Evolutionary conservation across 495 filamentous ascomycete genomes (phyloP).

Genomic region (Oidiodendron maius): DNA sequence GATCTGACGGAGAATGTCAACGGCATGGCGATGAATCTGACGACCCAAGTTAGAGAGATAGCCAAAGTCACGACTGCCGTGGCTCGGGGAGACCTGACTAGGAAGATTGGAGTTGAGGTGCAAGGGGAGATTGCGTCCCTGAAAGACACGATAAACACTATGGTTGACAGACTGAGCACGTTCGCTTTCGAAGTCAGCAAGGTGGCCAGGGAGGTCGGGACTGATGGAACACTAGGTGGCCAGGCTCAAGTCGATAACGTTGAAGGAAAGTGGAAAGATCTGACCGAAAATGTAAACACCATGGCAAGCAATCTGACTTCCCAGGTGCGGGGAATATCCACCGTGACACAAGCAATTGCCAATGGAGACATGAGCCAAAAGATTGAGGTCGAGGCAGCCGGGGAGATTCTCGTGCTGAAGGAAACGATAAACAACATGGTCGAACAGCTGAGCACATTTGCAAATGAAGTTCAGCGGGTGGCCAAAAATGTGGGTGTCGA

Average conservation of each 20-base stretch:
- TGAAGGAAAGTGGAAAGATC: constrained; percentile 98
- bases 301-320: constrained; percentile 96
- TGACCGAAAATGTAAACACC: constrained; percentile 90
- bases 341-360: constrained; percentile 95
- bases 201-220: constrained; percentile 95
- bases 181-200: constrained; percentile 99
- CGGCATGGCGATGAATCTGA: constrained; percentile 97
- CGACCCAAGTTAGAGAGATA: constrained; percentile 96
- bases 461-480: constrained; percentile 92
- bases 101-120: constrained; percentile 94
- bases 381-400: constrained; percentile 92
- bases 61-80: constrained; percentile 98
- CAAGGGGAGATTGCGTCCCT: constrained; percentile 91
- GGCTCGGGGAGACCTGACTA: constrained; percentile 86
- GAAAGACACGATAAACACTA: constrained; percentile 97
- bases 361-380: constrained; percentile 90
- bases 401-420: constrained; percentile 89
- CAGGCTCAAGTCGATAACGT: constrained; percentile 96
- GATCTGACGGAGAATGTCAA: constrained; percentile 97
- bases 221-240: constrained; percentile 90
- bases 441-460: constrained; percentile 89
- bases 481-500: constrained; percentile 97
- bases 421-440: constrained; percentile 99
- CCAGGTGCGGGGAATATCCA: constrained; percentile 92
- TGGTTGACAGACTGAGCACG: constrained; percentile 94